Evolutionary conservation across 352 stramenopile genomes (phyloP).

Genomic region (Globisporangium emineosum): DNA sequence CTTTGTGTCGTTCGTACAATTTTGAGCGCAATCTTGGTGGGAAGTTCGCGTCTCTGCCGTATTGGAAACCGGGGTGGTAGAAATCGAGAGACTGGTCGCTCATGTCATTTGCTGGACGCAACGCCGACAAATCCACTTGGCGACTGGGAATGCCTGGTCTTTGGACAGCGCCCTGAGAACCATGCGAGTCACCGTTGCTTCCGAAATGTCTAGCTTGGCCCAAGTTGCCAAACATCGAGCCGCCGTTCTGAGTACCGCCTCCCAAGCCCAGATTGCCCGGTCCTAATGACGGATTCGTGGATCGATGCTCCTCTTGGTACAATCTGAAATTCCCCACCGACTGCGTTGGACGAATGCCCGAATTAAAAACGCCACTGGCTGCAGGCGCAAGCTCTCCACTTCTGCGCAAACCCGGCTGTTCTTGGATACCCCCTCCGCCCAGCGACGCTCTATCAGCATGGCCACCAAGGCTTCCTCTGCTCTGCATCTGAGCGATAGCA

Average conservation of each 20-base stretch:
- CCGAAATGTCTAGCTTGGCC: constrained; percentile 10
- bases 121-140: neutral
- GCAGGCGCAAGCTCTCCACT: constrained; percentile 20
- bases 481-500: constrained; percentile 12
- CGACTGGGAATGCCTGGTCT: neutral
- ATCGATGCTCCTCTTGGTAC: constrained; percentile 52
- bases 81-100: constrained; percentile 5
- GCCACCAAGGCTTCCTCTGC: constrained; percentile 9
- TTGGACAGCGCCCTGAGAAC: neutral
- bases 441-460: constrained; percentile 14
- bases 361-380: constrained; percentile 8
- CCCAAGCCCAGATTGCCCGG: neutral
- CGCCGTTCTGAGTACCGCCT: constrained; percentile 1
- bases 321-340: constrained; percentile 78
- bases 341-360: constrained; percentile 50
- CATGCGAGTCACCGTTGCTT: neutral
- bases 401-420: constrained; percentile 22
- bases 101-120: neutral
- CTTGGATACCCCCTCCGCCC: constrained; percentile 15
- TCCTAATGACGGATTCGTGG: neutral
- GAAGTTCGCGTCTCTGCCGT: constrained; percentile 53
- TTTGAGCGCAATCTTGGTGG: constrained; percentile 46
- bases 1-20: constrained; percentile 64
- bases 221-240: constrained; percentile 21
- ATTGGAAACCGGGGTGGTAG: constrained; percentile 23